These are phyloP conservation scores for Phytophthora brassicae DNA, from an alignment of 352 stramenopile genomes.

Conservation along the genomic window DNA sequence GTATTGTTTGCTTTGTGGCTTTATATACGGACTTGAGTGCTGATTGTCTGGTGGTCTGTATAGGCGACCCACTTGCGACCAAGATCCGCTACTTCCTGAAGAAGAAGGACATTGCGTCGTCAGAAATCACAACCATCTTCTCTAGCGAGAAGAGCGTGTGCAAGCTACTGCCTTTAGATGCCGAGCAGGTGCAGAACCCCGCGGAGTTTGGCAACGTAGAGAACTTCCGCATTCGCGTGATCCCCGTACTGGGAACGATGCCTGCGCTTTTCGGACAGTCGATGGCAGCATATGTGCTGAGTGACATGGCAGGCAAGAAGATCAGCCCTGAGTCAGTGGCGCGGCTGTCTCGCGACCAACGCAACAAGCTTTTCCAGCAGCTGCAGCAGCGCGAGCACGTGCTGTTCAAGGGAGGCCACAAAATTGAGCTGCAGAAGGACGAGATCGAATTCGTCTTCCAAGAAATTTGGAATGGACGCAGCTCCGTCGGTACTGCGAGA, in stretches of 20 bases:
- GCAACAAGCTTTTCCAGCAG: slow-evolving; percentile 86
- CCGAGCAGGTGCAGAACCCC: slow-evolving; percentile 88
- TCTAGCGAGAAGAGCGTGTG: slow-evolving; percentile 96
- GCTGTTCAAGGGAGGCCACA: slow-evolving; percentile 54
- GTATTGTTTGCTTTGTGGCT: slow-evolving; percentile 19
- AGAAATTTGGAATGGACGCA: slow-evolving; percentile 82
- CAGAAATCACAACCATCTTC: slow-evolving; percentile 88
- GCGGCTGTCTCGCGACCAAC: slow-evolving; percentile 78
- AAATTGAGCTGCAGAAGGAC: slow-evolving; percentile 79
- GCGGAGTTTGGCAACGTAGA: slow-evolving; percentile 95
- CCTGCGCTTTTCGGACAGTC: slow-evolving; percentile 98
- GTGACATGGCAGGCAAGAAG: slow-evolving; percentile 90
- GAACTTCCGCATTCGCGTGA: slow-evolving; percentile 95
- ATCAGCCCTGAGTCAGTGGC: slow-evolving; percentile 78
- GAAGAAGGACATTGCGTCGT: slow-evolving; percentile 70
- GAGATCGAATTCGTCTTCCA: slow-evolving; percentile 89
- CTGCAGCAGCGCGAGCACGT: slow-evolving; percentile 75
- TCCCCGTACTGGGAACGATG: slow-evolving; percentile 94
- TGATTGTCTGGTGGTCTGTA: slow-evolving; percentile 12
- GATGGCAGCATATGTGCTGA: slow-evolving; percentile 94
- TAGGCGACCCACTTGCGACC: slow-evolving; percentile 93
- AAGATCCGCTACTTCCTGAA: slow-evolving; percentile 96
- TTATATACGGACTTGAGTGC: neutral
- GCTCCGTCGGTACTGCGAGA: slow-evolving; percentile 63
- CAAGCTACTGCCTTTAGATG: slow-evolving; percentile 94